Conservation (phyloP, 2,329 filamentous ascomycete species). For the Fusarium succisae region DNA sequence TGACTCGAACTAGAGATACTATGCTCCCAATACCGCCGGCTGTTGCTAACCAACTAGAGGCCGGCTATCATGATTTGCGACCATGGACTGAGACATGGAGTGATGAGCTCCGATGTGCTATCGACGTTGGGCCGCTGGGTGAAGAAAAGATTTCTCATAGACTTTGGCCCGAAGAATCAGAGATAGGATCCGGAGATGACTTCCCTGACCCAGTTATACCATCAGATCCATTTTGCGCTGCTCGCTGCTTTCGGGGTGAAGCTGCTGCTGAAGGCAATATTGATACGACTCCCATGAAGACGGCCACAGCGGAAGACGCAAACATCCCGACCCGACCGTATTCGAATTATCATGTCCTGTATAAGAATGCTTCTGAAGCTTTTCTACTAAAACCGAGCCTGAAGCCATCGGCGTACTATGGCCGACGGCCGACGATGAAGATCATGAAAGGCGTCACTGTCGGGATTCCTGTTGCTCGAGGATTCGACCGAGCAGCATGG, state of each 20-base stretch:
- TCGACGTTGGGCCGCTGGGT: slow-evolving; percentile 87
- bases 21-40: slow-evolving; percentile 88
- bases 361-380: slow-evolving; percentile 78
- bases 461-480: slow-evolving; percentile 87
- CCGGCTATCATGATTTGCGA: slow-evolving; percentile 85
- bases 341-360: slow-evolving; percentile 83
- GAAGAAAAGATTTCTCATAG: slow-evolving; percentile 90
- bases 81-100: slow-evolving; percentile 94
- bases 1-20: slow-evolving; percentile 67
- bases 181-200: slow-evolving; percentile 29
- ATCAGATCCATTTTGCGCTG: slow-evolving; percentile 66
- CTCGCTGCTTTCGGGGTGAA: slow-evolving; percentile 67
- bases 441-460: slow-evolving; percentile 85
- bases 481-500: slow-evolving; percentile 84
- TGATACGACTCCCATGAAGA: slow-evolving; percentile 45
- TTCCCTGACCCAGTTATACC: slow-evolving; percentile 55
- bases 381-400: slow-evolving; percentile 88
- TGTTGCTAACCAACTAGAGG: slow-evolving; percentile 91
- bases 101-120: slow-evolving; percentile 88
- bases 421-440: slow-evolving; percentile 80
- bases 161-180: slow-evolving; percentile 75
- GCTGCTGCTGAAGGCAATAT: slow-evolving; percentile 64
- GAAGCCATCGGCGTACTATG: slow-evolving; percentile 85
- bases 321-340: slow-evolving; percentile 66
- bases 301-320: slow-evolving; percentile 49